phyloP scores from a whole-genome alignment of 108 stramenopile species.

The Parietichytrium sp. region DNA sequence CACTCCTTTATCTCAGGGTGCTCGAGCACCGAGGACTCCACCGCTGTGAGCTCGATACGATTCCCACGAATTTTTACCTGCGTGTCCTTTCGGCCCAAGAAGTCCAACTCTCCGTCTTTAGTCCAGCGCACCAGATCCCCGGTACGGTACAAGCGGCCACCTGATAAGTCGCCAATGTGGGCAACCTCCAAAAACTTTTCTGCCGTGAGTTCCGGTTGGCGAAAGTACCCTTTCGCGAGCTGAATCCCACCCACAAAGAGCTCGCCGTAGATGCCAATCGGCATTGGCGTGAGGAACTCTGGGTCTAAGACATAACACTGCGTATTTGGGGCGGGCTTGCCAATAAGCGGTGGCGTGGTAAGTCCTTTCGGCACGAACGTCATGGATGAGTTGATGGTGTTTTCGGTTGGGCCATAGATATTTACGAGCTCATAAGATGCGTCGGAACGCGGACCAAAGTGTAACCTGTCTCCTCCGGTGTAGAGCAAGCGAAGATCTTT shows the following conservation, averaged over 20 bases:
- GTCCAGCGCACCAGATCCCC: constrained; percentile 46
- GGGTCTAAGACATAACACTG: neutral
- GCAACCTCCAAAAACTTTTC: neutral
- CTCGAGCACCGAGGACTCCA: constrained; percentile 25
- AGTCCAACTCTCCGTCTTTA: constrained; percentile 36
- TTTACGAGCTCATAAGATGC: neutral
- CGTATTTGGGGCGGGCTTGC: neutral
- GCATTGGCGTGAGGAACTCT: neutral
- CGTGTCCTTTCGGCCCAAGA: constrained; percentile 42
- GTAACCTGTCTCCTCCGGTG: constrained; percentile 21
- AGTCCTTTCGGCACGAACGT: neutral
- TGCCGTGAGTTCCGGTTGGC: neutral
- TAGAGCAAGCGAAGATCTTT: neutral
- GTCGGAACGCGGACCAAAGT: neutral
- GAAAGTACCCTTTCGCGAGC: neutral
- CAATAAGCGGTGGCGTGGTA: neutral
- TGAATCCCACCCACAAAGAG: neutral
- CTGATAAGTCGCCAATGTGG: neutral
- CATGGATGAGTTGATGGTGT: neutral
- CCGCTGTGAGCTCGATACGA: constrained; percentile 47
- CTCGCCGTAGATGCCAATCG: constrained; percentile 10
- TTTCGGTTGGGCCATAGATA: constrained; percentile 33
- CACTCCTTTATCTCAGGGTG: neutral
- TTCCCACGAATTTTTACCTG: constrained; percentile 50
- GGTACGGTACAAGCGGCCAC: constrained; percentile 44